These are phyloP conservation scores for Ceratocystis eucalypticola DNA, from an alignment of 2,329 filamentous ascomycete genomes.

Conservation along the genomic window DNA sequence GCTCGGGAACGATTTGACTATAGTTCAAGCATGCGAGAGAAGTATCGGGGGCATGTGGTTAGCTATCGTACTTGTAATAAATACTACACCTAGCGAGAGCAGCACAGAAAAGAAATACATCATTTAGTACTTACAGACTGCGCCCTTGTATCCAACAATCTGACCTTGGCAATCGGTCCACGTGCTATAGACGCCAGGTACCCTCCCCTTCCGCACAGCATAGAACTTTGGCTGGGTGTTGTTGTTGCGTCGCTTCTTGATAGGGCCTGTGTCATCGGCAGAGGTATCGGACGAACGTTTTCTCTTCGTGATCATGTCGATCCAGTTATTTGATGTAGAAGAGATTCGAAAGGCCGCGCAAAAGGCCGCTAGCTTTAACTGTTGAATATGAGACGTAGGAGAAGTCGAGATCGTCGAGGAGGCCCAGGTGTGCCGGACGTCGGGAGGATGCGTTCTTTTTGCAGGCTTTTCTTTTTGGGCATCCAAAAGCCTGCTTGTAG, in stretches of 20 bases:
- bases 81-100: conserved; percentile 26
- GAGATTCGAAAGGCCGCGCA: background rate
- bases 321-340: background rate
- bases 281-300: background rate
- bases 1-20: conserved; percentile 68
- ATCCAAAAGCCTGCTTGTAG: background rate
- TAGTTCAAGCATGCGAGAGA: conserved; percentile 2
- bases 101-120: background rate
- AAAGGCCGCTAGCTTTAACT: background rate
- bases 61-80: conserved; percentile 27
- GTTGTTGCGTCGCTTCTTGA: conserved; percentile 36
- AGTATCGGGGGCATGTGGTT: conserved; percentile 1
- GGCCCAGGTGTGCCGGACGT: background rate
- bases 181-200: conserved; percentile 46
- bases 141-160: conserved; percentile 48
- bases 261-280: background rate
- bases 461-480: background rate
- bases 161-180: conserved; percentile 50
- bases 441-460: background rate
- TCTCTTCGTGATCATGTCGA: background rate
- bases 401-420: background rate
- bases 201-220: conserved; percentile 43
- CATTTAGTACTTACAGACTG: conserved; percentile 45
- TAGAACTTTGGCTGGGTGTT: conserved; percentile 45
- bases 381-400: background rate